These are phyloP conservation scores for Cladosporium sp. DNA, from an alignment of 2,329 filamentous ascomycete species.

Conservation along the genomic window DNA sequence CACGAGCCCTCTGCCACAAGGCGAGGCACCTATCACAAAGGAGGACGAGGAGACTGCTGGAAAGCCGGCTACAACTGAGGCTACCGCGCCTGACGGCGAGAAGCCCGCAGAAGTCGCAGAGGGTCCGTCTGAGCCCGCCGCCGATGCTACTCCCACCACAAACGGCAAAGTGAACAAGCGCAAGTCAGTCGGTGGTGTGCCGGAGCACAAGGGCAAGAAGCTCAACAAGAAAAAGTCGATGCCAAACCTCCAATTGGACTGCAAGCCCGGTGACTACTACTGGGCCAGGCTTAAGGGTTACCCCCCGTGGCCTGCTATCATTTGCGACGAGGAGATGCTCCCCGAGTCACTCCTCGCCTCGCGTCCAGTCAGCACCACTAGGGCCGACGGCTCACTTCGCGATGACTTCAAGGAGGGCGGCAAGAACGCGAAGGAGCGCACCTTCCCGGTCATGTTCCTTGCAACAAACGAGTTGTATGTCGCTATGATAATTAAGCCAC, in stretches of 20 bases:
- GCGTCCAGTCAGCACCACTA: constrained; percentile 81
- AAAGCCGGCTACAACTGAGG: constrained; percentile 34
- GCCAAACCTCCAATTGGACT: constrained; percentile 67
- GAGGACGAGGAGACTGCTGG: constrained; percentile 33
- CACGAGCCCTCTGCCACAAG: constrained; percentile 30
- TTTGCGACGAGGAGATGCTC: constrained; percentile 94
- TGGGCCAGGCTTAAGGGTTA: constrained; percentile 93
- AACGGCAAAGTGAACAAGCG: constrained; percentile 40
- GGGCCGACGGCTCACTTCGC: constrained; percentile 81
- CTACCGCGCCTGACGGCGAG: constrained; percentile 30
- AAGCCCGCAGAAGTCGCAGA: constrained; percentile 29
- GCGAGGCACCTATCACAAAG: constrained; percentile 29
- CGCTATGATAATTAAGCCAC: not conserved
- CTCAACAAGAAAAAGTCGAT: constrained; percentile 83
- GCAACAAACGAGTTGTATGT: constrained; percentile 96
- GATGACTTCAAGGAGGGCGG: constrained; percentile 86
- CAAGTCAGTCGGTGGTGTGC: constrained; percentile 65
- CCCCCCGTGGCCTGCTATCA: constrained; percentile 89
- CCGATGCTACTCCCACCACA: constrained; percentile 31
- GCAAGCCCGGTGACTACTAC: constrained; percentile 87
- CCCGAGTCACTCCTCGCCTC: constrained; percentile 73
- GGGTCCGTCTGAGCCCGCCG: constrained; percentile 25
- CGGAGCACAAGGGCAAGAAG: constrained; percentile 75
- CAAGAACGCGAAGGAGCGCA: constrained; percentile 80
- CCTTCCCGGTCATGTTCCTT: constrained; percentile 93